Percentiles rank a stretch among this genome's conserved stretches.
Evolutionary conservation across 2,329 filamentous ascomycete genomes (phyloP).

Genomic region (Fusarium longipes): DNA sequence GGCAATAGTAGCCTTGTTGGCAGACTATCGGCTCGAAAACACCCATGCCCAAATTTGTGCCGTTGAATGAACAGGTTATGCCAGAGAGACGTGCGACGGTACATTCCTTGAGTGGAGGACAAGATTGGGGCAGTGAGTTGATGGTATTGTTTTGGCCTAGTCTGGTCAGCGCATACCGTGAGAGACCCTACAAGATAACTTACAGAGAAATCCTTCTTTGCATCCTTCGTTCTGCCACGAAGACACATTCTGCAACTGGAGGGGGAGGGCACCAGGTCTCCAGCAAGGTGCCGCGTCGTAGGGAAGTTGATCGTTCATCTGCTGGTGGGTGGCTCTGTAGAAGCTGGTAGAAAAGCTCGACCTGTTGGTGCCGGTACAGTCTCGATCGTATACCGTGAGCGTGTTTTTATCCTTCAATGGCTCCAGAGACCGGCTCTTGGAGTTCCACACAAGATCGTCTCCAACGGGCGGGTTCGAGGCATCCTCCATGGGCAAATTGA

Average conservation of each 20-base stretch:
- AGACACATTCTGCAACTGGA: slow-evolving; percentile 54
- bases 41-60: slow-evolving; percentile 56
- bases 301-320: slow-evolving; percentile 45
- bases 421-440: slow-evolving; percentile 41
- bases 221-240: slow-evolving; percentile 55
- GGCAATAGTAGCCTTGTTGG: slow-evolving; percentile 62
- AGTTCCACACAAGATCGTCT: slow-evolving; percentile 48
- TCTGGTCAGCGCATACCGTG: background rate
- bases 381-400: slow-evolving; percentile 53
- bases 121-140: slow-evolving; percentile 59
- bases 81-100: slow-evolving; percentile 53
- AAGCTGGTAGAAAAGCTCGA: slow-evolving; percentile 56
- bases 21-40: slow-evolving; percentile 65
- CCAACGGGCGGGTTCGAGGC: slow-evolving; percentile 52
- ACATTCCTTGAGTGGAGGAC: slow-evolving; percentile 54
- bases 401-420: slow-evolving; percentile 36
- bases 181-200: slow-evolving; percentile 24
- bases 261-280: slow-evolving; percentile 53
- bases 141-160: slow-evolving; percentile 58
- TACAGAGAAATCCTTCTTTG: slow-evolving; percentile 57
- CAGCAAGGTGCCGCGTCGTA: slow-evolving; percentile 56
- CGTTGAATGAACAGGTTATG: slow-evolving; percentile 48
- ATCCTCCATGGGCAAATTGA: slow-evolving; percentile 50
- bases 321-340: slow-evolving; percentile 50
- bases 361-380: slow-evolving; percentile 56